phyloP scores from a whole-genome alignment of 805 yeast species.

The Myxozyma nipponensis region DNA sequence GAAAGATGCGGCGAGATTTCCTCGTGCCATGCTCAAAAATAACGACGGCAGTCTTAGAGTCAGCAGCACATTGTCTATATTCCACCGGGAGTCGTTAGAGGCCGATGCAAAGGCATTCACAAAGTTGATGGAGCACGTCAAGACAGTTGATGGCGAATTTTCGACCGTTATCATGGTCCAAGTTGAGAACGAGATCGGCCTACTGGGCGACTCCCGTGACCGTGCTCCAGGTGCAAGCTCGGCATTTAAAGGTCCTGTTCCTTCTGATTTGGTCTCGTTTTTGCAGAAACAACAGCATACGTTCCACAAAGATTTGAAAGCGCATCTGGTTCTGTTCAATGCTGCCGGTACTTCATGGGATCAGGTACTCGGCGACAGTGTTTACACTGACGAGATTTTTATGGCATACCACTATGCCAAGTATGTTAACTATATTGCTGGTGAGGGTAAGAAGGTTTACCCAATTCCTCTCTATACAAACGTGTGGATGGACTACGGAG shows the following conservation, averaged over 20 bases:
- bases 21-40: constrained; percentile 6
- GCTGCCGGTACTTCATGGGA: constrained; percentile 14
- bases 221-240: constrained; percentile 1
- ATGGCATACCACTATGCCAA: constrained; percentile 27
- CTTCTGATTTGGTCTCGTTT: constrained; percentile 6
- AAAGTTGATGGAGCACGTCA: constrained; percentile 14
- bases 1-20: constrained; percentile 15
- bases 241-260: constrained; percentile 12
- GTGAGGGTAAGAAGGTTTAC: constrained; percentile 10
- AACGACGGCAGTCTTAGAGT: constrained; percentile 8
- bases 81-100: constrained; percentile 1
- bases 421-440: constrained; percentile 20
- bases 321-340: too few relatives aligned
- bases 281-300: too few relatives aligned
- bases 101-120: constrained; percentile 23
- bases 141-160: constrained; percentile 1
- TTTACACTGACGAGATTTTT: constrained; percentile 20
- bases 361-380: constrained; percentile 15
- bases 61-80: constrained; percentile 20
- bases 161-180: constrained; percentile 25
- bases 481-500: constrained; percentile 16
- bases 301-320: neutral
- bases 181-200: constrained; percentile 24
- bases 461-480: constrained; percentile 23
- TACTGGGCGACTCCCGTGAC: constrained; percentile 26